phyloP scores from a whole-genome alignment of 2,329 filamentous ascomycete genomes.

The Trichoderma polysporum region DNA sequence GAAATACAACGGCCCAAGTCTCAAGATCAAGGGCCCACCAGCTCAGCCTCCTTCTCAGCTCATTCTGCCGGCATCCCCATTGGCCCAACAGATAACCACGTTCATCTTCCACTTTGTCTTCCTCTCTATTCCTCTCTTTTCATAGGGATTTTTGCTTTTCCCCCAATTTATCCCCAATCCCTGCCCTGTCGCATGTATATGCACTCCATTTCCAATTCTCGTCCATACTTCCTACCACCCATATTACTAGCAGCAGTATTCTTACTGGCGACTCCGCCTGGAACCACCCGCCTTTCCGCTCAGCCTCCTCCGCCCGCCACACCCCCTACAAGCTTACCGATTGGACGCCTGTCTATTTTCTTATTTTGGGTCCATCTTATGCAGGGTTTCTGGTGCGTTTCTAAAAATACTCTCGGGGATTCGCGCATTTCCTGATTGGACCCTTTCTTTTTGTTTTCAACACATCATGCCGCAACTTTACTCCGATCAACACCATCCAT shows the following conservation, averaged over 20 bases:
- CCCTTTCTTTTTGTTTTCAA: not conserved
- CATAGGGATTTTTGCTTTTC: not conserved
- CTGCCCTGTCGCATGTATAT: not conserved
- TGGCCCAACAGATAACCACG: not conserved
- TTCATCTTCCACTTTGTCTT: not conserved
- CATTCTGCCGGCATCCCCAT: not conserved
- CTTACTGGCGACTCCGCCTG: not conserved
- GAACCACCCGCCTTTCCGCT: not conserved
- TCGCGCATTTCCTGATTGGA: not conserved
- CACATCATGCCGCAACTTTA: too few relatives aligned
- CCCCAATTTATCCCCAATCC: not conserved
- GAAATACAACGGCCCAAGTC: not conserved
- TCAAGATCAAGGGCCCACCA: not conserved
- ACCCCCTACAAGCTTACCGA: not conserved
- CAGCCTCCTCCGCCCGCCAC: slow-evolving; percentile 16
- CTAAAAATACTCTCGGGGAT: slow-evolving; percentile 11
- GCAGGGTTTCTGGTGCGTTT: not conserved
- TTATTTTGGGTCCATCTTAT: not conserved
- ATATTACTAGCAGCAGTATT: not conserved
- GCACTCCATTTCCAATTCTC: not conserved
- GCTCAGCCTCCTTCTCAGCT: slow-evolving; percentile 11
- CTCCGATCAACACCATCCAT: not conserved
- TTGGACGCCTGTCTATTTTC: not conserved
- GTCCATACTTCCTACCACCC: not conserved
- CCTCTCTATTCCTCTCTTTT: not conserved